Base-by-base conservation (phyloP, 2,329 filamentous ascomycete species). In the Capronia americana region DNA sequence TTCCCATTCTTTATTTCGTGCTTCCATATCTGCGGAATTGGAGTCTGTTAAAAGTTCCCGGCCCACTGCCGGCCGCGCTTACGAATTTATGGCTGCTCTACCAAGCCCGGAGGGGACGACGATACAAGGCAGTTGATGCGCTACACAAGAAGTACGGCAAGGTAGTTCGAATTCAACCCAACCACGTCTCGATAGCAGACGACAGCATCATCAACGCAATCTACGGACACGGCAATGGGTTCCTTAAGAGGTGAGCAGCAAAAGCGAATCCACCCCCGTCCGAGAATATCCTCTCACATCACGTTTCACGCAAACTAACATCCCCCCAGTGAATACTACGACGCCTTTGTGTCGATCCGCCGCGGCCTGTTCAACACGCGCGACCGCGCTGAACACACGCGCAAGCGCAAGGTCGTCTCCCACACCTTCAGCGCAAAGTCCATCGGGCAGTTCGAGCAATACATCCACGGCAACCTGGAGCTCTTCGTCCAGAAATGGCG, bases 341-440 rank as follows among this genome's bases (percentile, higher is more conserved):
- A 96, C 74, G 91, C 92, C 57, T 97, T 97, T 73, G 92, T 97
- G 62, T 93, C 91, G 12, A 96, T 96, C 74, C 87, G 86, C 58
- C 87, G 92, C 12, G 92, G 92, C 23, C 84, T 97, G 12, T 97
- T 97, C 87, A 97, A 96, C 78, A 96, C 93, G 0, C 85, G 93
- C 34, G 88, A 93, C 79, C 86, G 93, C 57, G 83, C 83, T 0
- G 92, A 97, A 74, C 93, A 97, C 77, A 89, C 90, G 0, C 88
- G 93, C 69, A 97, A 97, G 85, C 87, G 93, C 74, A 97, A 96
- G 85, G 89, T 92, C 2, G 87, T 97, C 56, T 88, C 91, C 1
- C 92, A 96, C 77, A 95, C 92, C 34, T 97, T 97, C 80, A 91
- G 89, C 14, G 85, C 89, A 67, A 96, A 94, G 80, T 91, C 87